A percentile compares a stretch with the other conserved stretches of the same genome.
Conservation (phyloP, 1,284 basidiomycete species). For the Schizophyllum amplum region DNA sequence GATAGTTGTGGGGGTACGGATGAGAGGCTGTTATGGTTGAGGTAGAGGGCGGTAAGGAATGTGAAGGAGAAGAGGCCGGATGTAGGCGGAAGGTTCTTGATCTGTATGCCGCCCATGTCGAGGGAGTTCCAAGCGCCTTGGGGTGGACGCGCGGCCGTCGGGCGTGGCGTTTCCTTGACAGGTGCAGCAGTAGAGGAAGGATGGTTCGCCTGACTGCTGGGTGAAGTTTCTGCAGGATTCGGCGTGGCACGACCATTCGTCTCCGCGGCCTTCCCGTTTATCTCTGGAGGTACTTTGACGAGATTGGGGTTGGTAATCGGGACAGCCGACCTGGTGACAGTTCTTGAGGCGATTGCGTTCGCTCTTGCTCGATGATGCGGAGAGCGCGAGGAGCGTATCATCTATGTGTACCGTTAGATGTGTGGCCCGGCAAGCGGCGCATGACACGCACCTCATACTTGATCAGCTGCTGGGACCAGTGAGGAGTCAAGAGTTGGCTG, state of each 20-base stretch:
- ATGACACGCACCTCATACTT: conserved; percentile 62
- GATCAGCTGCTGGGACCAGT: conserved; percentile 76
- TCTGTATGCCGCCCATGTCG: conserved; percentile 92
- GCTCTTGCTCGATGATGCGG: conserved; percentile 76
- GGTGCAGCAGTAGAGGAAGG: conserved; percentile 70
- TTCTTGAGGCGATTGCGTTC: conserved; percentile 72
- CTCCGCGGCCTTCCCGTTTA: conserved; percentile 26
- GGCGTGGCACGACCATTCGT: conserved; percentile 25
- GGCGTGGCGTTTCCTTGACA: conserved; percentile 52
- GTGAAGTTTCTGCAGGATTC: conserved; percentile 30
- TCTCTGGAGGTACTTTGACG: conserved; percentile 25
- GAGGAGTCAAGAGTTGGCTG: conserved; percentile 57
- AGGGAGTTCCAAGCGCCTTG: conserved; percentile 84
- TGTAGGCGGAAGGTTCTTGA: conserved; percentile 83
- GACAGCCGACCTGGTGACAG: conserved; percentile 70
- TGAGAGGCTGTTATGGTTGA: conserved; percentile 92
- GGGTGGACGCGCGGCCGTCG: conserved; percentile 47
- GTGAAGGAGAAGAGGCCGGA: conserved; percentile 88
- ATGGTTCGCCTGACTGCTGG: conserved; percentile 36
- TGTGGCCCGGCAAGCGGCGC: conserved; percentile 5
- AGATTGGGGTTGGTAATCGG: conserved; percentile 78
- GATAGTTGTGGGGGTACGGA: conserved; percentile 80
- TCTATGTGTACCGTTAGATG: conserved; percentile 30
- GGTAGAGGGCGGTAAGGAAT: conserved; percentile 90
- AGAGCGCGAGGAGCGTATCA: conserved; percentile 67